A percentile compares a stretch with the other conserved stretches of the same genome.
Conservation (phyloP, 345 rosid species). For the Melastoma malabathricum region DNA sequence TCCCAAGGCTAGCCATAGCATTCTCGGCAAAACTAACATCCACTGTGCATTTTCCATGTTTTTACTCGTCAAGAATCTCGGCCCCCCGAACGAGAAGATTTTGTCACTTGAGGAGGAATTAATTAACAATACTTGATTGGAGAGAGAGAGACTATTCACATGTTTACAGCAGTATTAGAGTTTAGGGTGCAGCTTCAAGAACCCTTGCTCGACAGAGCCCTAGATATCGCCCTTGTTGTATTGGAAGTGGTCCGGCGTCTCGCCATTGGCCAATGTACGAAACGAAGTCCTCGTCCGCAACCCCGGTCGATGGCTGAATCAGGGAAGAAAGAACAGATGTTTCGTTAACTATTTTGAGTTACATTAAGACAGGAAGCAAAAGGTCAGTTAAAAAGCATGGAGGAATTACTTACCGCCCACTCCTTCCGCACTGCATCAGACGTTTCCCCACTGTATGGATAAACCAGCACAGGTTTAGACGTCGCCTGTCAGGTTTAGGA, state of each 20-base stretch:
- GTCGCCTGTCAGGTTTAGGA: slow-evolving; percentile 39
- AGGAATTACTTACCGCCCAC: slow-evolving; percentile 53
- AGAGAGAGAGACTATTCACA: too few relatives aligned
- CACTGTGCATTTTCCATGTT: not conserved
- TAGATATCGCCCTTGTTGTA: slow-evolving; percentile 52
- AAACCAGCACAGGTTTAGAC: slow-evolving; percentile 47
- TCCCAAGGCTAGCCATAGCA: too few relatives aligned
- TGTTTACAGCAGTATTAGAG: slow-evolving; percentile 8
- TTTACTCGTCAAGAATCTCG: too few relatives aligned
- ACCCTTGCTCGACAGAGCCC: slow-evolving; percentile 29
- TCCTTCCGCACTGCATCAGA: slow-evolving; percentile 46
- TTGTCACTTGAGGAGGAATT: too few relatives aligned
- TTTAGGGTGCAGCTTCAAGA: slow-evolving; percentile 6
- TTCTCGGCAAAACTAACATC: not conserved
- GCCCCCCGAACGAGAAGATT: too few relatives aligned
- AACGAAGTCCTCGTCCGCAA: slow-evolving; percentile 58
- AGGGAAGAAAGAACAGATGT: not conserved
- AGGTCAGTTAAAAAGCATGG: too few relatives aligned
- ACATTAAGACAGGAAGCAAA: too few relatives aligned
- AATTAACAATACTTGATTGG: too few relatives aligned
- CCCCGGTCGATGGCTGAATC: slow-evolving; percentile 45
- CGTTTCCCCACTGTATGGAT: slow-evolving; percentile 84
- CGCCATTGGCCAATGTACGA: slow-evolving; percentile 56
- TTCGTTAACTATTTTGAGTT: not conserved
- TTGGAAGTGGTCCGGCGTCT: slow-evolving; percentile 73